Percentiles rank a stretch among this genome's conserved stretches.
Evolutionary conservation across 768 basidiomycete species (phyloP).

Genomic region (Cyclocybe cylindracea): DNA sequence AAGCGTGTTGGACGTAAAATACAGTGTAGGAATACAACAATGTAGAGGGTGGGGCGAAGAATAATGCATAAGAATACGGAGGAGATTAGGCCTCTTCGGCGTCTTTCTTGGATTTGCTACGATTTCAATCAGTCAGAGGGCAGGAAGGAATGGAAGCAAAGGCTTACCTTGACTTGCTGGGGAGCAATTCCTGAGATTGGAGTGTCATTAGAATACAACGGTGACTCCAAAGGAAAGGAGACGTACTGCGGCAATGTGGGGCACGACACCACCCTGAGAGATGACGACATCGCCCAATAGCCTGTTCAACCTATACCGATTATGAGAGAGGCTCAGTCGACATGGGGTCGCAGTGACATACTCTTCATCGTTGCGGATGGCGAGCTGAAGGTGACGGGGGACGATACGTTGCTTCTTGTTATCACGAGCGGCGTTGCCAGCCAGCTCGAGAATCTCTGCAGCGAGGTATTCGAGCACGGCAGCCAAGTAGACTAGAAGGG

Average conservation of each 20-base stretch:
- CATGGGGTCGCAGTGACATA: slow-evolving; percentile 30
- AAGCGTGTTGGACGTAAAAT: slow-evolving; percentile 3
- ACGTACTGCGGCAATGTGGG: slow-evolving; percentile 61
- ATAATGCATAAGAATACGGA: slow-evolving; percentile 6
- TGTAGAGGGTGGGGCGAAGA: neutral
- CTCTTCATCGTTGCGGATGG: slow-evolving; percentile 95
- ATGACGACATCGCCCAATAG: slow-evolving; percentile 85
- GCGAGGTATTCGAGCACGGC: slow-evolving; percentile 92
- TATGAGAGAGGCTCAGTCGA: slow-evolving; percentile 2
- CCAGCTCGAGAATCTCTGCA: slow-evolving; percentile 92
- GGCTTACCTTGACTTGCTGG: slow-evolving; percentile 39
- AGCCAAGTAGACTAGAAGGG: slow-evolving; percentile 75
- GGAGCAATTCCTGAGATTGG: slow-evolving; percentile 36
- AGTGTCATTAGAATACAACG: slow-evolving; percentile 3
- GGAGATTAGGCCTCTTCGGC: slow-evolving; percentile 34
- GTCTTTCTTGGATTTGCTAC: slow-evolving; percentile 42
- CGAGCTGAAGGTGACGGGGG: slow-evolving; percentile 91
- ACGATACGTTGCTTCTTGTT: slow-evolving; percentile 97
- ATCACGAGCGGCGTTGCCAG: slow-evolving; percentile 87
- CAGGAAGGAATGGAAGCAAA: neutral
- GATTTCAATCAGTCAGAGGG: neutral
- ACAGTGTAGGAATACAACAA: slow-evolving; percentile 1
- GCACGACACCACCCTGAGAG: slow-evolving; percentile 93
- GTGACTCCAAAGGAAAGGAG: neutral
- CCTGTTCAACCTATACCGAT: slow-evolving; percentile 55